phyloP scores from a whole-genome alignment of 352 stramenopile genomes.

The Globisporangium nunn region DNA sequence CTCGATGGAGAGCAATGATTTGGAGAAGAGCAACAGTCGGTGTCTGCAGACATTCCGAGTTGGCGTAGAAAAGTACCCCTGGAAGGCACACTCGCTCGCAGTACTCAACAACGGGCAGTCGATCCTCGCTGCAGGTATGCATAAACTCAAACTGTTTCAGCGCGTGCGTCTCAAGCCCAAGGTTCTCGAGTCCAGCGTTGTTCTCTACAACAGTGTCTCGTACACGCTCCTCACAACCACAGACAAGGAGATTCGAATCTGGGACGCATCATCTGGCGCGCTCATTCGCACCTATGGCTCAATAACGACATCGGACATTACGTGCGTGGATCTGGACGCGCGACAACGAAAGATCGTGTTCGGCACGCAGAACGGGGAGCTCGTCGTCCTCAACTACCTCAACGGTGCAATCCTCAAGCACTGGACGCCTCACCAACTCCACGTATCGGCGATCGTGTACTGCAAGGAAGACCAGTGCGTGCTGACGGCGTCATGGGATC shows the following conservation, averaged over 20 bases:
- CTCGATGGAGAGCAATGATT: slow-evolving; percentile 53
- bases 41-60: slow-evolving; percentile 68
- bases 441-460: slow-evolving; percentile 59
- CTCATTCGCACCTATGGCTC: slow-evolving; percentile 57
- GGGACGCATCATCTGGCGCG: slow-evolving; percentile 47
- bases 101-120: slow-evolving; percentile 59
- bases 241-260: slow-evolving; percentile 59
- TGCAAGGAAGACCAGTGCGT: slow-evolving; percentile 74
- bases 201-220: slow-evolving; percentile 63
- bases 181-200: slow-evolving; percentile 45
- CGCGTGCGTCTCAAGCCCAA: slow-evolving; percentile 56
- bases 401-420: slow-evolving; percentile 58
- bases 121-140: slow-evolving; percentile 45
- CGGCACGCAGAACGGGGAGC: slow-evolving; percentile 53
- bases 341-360: slow-evolving; percentile 67
- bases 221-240: slow-evolving; percentile 66
- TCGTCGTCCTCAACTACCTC: slow-evolving; percentile 71
- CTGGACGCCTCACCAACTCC: slow-evolving; percentile 55
- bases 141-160: slow-evolving; percentile 71
- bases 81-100: slow-evolving; percentile 54
- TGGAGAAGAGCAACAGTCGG: slow-evolving; percentile 41
- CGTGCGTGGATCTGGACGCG: slow-evolving; percentile 60
- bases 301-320: slow-evolving; percentile 50
- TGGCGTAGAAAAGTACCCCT: slow-evolving; percentile 62
- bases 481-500: slow-evolving; percentile 70